Evolutionary conservation across 2,329 filamentous ascomycete genomes (phyloP), one percentile per base, ranked within the genome.

Genomic region (Herpotrichia juniperi): DNA sequence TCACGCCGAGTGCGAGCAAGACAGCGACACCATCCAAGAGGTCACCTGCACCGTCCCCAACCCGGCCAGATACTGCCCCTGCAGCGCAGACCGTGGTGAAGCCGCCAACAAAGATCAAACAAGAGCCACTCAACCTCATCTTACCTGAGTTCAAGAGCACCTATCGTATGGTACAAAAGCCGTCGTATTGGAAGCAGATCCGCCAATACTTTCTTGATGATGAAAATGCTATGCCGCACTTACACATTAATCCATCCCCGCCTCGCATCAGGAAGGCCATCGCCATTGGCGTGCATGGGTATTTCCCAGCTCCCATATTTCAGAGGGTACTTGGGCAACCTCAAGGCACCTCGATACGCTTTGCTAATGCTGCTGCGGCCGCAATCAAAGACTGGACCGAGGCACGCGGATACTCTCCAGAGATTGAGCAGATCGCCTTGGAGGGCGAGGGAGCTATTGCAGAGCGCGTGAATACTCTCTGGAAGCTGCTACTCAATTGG

Each of bases 401-500:
- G 47, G 79, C 79, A 11, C 69, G 58, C 9, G 88, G 89, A 1
- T 91, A 87, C 54, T 77, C 81, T 2, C 89, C 92, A 56, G 89
- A 96, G 61, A 91, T 99, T 49, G 92, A 97, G 67, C 97, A 96
- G 69, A 90, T 97, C 12, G 91, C 93, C 1, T 81, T 99, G 0
- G 94, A 99, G 75, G 93, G 93, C 19, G 94, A 99, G 74, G 94
- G 94, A 21, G 91, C 90, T 70, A 94, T 99, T 42, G 84, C 84
- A 2, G 93, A 97, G 57, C 84, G 94, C 6, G 91, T 97, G 1
- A 90, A 96, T 54, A 90, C 96, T 32, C 78, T 99, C 6, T 99
- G 94, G 94, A 96, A 93, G 73, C 81, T 97, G 9, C 80, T 99
- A 49, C 81, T 97, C 24, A 97, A 97, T 72, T 96, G 92, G 91